Base-by-base conservation (phyloP, 495 filamentous ascomycete genomes). In the Pseudevernia furfuracea region DNA sequence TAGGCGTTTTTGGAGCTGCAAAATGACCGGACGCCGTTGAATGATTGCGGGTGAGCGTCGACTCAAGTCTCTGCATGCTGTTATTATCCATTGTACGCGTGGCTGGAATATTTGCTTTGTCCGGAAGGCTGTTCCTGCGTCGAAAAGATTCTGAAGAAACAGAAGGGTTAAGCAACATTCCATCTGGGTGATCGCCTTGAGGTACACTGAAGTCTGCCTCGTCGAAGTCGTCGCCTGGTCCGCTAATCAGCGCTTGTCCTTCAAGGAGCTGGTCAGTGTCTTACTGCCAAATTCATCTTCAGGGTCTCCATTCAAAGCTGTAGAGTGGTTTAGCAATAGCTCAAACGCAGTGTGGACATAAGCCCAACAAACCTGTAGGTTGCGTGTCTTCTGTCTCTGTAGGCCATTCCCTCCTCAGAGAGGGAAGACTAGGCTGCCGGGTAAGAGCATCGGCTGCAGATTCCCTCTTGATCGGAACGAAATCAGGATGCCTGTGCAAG, bases 401-500 rank as follows among this genome's bases (percentile, higher is more conserved):
- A 32, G 55, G 56, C 56, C 57, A 64, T 59, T 76, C 80, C 21
- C 17, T 73, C 71, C 48, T 77, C 76, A 55, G 9, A n/a, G 58
- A 48, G 7, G 67, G 64, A 28, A 65, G 65, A 28, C 61, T 48
- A 14, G 43, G 38, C 55, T 59, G 37, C 32, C 43, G 30, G 3
- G 39, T 28, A 3, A 63, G 59, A 36, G 30, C 32, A 15, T 34
- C 39, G 6, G 72, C 70, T 46, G 65, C 63, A 8, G 74, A 71
- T 65, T 87, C 83, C 71, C 82, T 87, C 69, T 88, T 88, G 14
- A 78, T 66, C 2, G 85, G 82, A n/a, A 75, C 83, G 74, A 79
- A 92, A 68, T 91, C 85, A 10, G 84, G 80, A 74, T 94, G 92
- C 43, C 92, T 82, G 75, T 96, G 86, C 21, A 97, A 79, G n/a